phyloP scores from a whole-genome alignment of 2,329 filamentous ascomycete species.

The Stagonosporopsis rhizophila region DNA sequence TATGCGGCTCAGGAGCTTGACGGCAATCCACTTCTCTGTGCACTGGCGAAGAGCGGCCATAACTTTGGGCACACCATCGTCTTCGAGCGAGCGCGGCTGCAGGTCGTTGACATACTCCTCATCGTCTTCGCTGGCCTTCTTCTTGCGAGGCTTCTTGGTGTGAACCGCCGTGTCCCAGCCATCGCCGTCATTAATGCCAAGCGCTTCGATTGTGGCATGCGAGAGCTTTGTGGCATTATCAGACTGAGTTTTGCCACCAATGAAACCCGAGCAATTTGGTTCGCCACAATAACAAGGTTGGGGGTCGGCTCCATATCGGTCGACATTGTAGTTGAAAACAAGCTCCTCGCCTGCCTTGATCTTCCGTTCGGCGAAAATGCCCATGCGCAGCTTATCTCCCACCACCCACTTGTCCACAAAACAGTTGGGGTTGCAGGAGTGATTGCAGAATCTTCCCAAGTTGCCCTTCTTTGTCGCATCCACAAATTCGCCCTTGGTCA shows the following conservation, averaged over 20 bases:
- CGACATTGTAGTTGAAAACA: constrained; percentile 99
- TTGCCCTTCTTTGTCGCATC: constrained; percentile 98
- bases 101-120: constrained; percentile 95
- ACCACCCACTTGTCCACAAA: constrained; percentile 99
- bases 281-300: constrained; percentile 97
- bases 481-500: constrained; percentile 94
- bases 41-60: constrained; percentile 97
- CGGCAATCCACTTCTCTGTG: constrained; percentile 99
- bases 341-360: constrained; percentile 91
- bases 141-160: constrained; percentile 90
- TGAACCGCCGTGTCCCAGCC: constrained; percentile 90
- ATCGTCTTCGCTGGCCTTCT: constrained; percentile 89
- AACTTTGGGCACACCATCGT: constrained; percentile 87
- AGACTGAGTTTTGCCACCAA: constrained; percentile 97
- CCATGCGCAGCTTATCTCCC: constrained; percentile 96
- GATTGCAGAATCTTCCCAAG: constrained; percentile 95
- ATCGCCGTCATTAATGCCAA: constrained; percentile 92
- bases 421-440: constrained; percentile 98
- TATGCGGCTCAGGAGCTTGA: constrained; percentile 90
- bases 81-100: constrained; percentile 78
- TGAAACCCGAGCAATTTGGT: constrained; percentile 92
- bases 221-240: constrained; percentile 93
- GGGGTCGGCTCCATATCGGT: constrained; percentile 94
- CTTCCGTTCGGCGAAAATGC: constrained; percentile 89
- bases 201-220: constrained; percentile 86